Conservation (phyloP, 306 rosid genomes). For the Prunus fruticosa region DNA sequence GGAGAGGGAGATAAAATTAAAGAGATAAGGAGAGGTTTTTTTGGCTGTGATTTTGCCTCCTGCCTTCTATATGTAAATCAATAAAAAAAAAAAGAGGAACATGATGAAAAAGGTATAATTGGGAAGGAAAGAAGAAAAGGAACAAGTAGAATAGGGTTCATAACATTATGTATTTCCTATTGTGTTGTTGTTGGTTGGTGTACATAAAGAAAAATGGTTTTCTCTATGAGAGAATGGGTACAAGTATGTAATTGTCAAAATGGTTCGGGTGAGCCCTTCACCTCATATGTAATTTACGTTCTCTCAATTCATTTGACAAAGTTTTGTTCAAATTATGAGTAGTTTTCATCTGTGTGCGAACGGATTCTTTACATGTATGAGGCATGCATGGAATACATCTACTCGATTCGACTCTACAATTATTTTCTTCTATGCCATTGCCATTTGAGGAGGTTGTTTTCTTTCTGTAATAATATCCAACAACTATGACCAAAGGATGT, state of each 20-base stretch:
- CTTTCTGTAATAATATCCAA: too few relatives aligned
- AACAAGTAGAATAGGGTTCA: constrained; percentile 41
- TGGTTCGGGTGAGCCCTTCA: constrained; percentile 47
- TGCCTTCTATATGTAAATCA: constrained; percentile 70
- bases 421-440: too few relatives aligned
- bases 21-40: constrained; percentile 37
- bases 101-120: constrained; percentile 38
- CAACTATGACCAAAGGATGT: too few relatives aligned
- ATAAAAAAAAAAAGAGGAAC: constrained; percentile 51
- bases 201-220: constrained; percentile 67
- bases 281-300: constrained; percentile 42
- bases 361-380: too few relatives aligned
- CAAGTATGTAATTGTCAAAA: constrained; percentile 34
- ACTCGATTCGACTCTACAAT: too few relatives aligned
- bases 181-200: constrained; percentile 56
- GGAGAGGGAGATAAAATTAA: constrained; percentile 44
- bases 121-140: constrained; percentile 34
- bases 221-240: constrained; percentile 54
- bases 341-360: background rate
- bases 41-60: constrained; percentile 61
- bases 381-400: too few relatives aligned
- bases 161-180: constrained; percentile 46
- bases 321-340: constrained; percentile 11
- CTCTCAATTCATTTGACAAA: constrained; percentile 49
- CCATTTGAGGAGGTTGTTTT: too few relatives aligned